Evolutionary conservation across 495 filamentous ascomycete genomes (phyloP).

Genomic region (Geoglossum glabrum): DNA sequence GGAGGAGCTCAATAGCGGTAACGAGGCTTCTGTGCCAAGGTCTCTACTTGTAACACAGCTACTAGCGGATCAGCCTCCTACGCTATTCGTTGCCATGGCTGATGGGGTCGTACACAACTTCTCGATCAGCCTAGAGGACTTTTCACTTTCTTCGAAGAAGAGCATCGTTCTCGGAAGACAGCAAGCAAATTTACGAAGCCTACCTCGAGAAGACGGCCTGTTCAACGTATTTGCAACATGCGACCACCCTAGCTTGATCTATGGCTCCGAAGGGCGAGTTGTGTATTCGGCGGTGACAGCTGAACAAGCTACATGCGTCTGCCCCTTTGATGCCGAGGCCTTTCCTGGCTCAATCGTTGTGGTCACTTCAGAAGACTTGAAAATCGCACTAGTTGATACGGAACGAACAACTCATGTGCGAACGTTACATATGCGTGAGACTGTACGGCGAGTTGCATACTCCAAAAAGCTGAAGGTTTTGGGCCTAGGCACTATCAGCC

Average conservation of each 20-base stretch:
- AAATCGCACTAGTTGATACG: constrained; percentile 64
- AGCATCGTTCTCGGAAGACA: constrained; percentile 73
- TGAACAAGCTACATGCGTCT: constrained; percentile 60
- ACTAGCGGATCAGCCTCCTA: constrained; percentile 40
- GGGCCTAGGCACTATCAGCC: constrained; percentile 60
- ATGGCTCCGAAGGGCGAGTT: constrained; percentile 67
- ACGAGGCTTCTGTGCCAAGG: constrained; percentile 47
- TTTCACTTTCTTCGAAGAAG: constrained; percentile 47
- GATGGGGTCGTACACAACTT: constrained; percentile 86
- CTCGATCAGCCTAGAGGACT: constrained; percentile 35
- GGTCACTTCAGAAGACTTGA: constrained; percentile 54
- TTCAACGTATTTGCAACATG: constrained; percentile 84
- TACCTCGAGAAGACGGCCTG: constrained; percentile 42
- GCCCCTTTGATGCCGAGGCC: constrained; percentile 58
- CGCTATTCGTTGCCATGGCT: constrained; percentile 80
- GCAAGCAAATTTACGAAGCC: constrained; percentile 54
- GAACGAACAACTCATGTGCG: constrained; percentile 74
- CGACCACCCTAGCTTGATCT: constrained; percentile 84
- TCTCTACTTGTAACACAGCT: constrained; percentile 62
- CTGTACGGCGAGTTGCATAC: constrained; percentile 73
- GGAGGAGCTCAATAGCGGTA: constrained; percentile 32
- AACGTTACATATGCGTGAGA: constrained; percentile 56
- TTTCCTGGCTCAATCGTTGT: constrained; percentile 68
- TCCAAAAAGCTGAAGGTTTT: constrained; percentile 62
- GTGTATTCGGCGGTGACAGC: constrained; percentile 94